These are phyloP conservation scores for Colletotrichum brevisporum DNA, from an alignment of 2,329 filamentous ascomycete genomes.

Conservation along the genomic window DNA sequence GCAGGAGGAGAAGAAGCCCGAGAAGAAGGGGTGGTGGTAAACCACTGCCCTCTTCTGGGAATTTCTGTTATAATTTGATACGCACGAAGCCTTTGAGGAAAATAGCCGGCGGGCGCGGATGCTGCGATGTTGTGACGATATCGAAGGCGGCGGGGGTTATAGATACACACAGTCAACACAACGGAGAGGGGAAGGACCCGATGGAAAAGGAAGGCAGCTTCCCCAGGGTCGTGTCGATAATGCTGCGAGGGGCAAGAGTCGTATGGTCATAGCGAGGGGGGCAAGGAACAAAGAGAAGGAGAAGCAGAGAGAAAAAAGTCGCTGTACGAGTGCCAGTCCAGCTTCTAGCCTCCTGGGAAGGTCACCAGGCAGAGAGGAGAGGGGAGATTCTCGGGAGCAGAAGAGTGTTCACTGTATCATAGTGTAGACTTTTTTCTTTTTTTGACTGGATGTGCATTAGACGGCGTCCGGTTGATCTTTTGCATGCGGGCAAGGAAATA, in stretches of 20 bases:
- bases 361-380: neutral
- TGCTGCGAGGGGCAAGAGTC: neutral
- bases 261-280: neutral
- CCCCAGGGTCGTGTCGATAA: slow-evolving; percentile 1
- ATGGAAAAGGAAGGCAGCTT: neutral
- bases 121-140: slow-evolving; percentile 29
- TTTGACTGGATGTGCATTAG: slow-evolving; percentile 57
- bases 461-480: slow-evolving; percentile 57
- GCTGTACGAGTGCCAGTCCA: slow-evolving; percentile 1
- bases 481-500: slow-evolving; percentile 33
- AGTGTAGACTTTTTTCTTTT: slow-evolving; percentile 52
- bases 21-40: slow-evolving; percentile 65
- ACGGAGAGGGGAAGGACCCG: neutral
- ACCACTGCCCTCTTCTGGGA: neutral
- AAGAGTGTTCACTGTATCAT: slow-evolving; percentile 54
- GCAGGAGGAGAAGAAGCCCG: slow-evolving; percentile 43
- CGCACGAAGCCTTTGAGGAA: neutral
- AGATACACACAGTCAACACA: neutral
- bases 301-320: neutral
- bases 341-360: neutral
- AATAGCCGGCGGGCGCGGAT: neutral
- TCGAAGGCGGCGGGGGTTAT: neutral
- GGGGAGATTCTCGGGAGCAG: neutral
- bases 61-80: slow-evolving; percentile 34
- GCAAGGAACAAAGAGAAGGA: neutral